Base-by-base conservation (phyloP, 2,329 filamentous ascomycete genomes). In the Alternaria sp. region DNA sequence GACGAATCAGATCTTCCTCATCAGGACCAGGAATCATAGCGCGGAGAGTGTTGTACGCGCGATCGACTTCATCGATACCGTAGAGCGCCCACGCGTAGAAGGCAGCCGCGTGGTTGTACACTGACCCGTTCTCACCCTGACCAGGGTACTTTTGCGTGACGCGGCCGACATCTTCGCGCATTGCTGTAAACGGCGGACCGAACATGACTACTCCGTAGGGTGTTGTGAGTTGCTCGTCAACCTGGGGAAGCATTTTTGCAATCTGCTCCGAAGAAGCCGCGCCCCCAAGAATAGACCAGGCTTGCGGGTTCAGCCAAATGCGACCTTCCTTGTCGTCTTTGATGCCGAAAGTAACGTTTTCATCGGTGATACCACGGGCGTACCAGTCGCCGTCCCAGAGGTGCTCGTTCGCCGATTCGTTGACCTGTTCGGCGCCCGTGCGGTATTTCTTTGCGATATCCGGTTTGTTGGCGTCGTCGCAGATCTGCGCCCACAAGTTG, bases 321-420 rank as follows among this genome's bases (percentile, higher is more conserved):
- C 84, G 81, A 36, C 85, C 85, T 67, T 86, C 84, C n/a, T 58
- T 55, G 64, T 87, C 85, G 22, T 78, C 72, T 61, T 82, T 80
- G 53, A 82, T 80, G 36, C 85, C 85, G 64, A 87, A 87, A 0
- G 78, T 75, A 9, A 86, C 83, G 48, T 79, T 78, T 65, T 86
- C 84, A 68, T 87, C 85, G 0, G 85, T 87, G 75, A 87, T 87
- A 56, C 85, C 85, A 34, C 85, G 83, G 2, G 84, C 80, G 63
- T 83, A 87, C 85, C 85, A 87, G 53, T 84, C 81, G 12, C 84
- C 85, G 61, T 85, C 82, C 85, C 85, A 87, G 40, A 87, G 75
- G 64, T 87, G 79, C 62, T 76, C 69, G 70, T 85, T 86, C 2
- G 84, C 85, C 0, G 82, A 82, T 5, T 73, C 74, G 68, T 87